Base-by-base conservation (phyloP, 2,329 filamentous ascomycete species). In the Talaromyces piceae region DNA sequence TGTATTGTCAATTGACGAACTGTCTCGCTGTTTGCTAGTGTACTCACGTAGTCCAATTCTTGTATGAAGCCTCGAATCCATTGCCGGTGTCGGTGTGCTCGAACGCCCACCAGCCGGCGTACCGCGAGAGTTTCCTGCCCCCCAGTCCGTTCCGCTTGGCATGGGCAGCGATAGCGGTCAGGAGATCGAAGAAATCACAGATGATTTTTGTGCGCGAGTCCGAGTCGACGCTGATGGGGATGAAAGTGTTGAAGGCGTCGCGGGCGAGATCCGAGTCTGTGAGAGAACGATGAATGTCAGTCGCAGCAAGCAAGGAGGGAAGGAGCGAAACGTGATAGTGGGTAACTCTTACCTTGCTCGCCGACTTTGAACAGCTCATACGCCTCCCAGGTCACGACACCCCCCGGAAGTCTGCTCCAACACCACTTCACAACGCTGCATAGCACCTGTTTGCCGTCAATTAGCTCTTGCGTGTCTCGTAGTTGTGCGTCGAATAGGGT, bases 41-140 rank as follows among this genome's bases (percentile, higher is more conserved):
- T 33, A 65, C 81, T 69, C 73, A 91, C 86, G 75, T 84, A 59
- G 85, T 76, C 91, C 93, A 98, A 41, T 82, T 82, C 64, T 87
- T 88, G 71, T 98, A 98, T 50, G 91, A 91, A 37, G 88, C 88
- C 59, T 97, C 93, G 61, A 98, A 98, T 13, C 93, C 93, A 65
- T 87, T 91, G 39, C 87, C 87, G 5, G 83, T 83, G 65, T 97
- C 91, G 44, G 77, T 81, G 59, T 94, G 88, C 63, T 96, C 91
- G 66, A 98, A 98, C 1, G 91, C 90, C 93, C 93, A 98, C 93
- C 93, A 98, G 43, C 91, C 90, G 37, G 91, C 93, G 79, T 95
- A 88, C 58, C 93, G 82, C 8, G 93, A 97, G 50, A 98, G 79
- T 68, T 97, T 97, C 57, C 91, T 83, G 23, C 93, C 93, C 54